Conservation (phyloP, 768 basidiomycete species). For the Ephemerocybe angulata region DNA sequence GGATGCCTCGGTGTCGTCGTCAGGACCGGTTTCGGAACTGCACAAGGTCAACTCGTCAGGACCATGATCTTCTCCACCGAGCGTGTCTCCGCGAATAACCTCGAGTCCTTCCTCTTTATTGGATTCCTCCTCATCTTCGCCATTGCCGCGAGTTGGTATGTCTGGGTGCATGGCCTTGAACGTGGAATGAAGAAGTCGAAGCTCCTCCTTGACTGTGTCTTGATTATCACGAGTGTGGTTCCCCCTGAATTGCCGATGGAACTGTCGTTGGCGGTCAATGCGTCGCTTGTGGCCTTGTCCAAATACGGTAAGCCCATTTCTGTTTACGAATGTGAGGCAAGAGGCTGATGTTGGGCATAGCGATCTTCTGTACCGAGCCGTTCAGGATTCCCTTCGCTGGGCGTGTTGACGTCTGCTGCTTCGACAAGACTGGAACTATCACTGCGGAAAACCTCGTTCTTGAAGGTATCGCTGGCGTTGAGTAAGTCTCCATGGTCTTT, state of each 20-base stretch:
- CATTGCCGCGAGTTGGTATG: constrained; percentile 96
- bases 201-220: constrained; percentile 88
- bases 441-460: constrained; percentile 93
- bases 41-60: constrained; percentile 93
- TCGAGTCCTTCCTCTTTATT: constrained; percentile 95
- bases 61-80: constrained; percentile 99
- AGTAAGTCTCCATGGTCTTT: constrained; percentile 50
- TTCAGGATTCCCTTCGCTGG: constrained; percentile 97
- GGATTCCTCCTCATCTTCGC: constrained; percentile 97
- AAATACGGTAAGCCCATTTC: constrained; percentile 68
- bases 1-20: constrained; percentile 92
- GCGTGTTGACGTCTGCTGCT: constrained; percentile 96
- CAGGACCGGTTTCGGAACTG: constrained; percentile 95
- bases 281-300: constrained; percentile 86
- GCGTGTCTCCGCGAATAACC: constrained; percentile 92
- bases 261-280: constrained; percentile 92
- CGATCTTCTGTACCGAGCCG: constrained; percentile 98
- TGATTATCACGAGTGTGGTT: constrained; percentile 96
- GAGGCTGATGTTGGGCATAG: constrained; percentile 36
- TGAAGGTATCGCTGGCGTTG: constrained; percentile 88
- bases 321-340: neutral
- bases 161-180: constrained; percentile 96
- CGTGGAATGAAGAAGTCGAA: constrained; percentile 92
- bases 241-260: constrained; percentile 99
- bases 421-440: constrained; percentile 99